A percentile compares a stretch with the other conserved stretches of the same genome.
These are phyloP conservation scores for Chimonanthus praecox DNA, from an alignment of 164 flowering plant species.

Conservation along the genomic window DNA sequence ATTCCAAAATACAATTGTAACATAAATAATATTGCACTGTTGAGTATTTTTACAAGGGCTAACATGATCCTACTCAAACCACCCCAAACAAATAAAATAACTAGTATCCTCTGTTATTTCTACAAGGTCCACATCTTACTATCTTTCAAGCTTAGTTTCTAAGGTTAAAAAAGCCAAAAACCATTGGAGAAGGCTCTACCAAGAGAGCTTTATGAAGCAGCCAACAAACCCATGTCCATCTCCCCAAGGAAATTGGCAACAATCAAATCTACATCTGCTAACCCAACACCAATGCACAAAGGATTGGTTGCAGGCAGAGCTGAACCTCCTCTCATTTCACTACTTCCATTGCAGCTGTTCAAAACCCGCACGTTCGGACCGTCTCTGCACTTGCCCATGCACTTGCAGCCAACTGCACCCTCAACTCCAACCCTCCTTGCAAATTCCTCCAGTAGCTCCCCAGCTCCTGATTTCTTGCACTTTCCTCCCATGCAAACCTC, in stretches of 20 bases:
- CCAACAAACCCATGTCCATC: constrained; percentile 16
- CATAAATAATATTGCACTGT: too few species aligned
- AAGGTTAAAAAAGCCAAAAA: neutral
- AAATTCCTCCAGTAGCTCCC: constrained; percentile 48
- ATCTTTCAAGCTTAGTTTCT: too few species aligned
- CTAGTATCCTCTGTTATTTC: too few species aligned
- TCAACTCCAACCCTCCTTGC: constrained; percentile 38
- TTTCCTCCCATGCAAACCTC: constrained; percentile 92
- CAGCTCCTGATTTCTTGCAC: constrained; percentile 74
- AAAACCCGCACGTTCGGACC: constrained; percentile 71
- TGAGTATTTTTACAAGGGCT: too few species aligned
- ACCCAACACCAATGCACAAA: constrained; percentile 44
- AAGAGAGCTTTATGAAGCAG: constrained; percentile 9
- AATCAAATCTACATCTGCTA: constrained; percentile 46
- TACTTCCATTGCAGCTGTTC: constrained; percentile 8
- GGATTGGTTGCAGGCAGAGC: constrained; percentile 23
- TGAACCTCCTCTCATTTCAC: constrained; percentile 12
- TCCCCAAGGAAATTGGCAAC: constrained; percentile 33
- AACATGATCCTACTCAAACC: too few species aligned
- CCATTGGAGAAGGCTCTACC: neutral
- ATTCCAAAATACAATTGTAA: too few species aligned
- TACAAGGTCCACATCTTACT: too few species aligned
- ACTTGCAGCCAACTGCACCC: constrained; percentile 76
- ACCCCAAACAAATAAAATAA: too few species aligned
- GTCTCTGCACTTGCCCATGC: constrained; percentile 79